Percentiles rank a stretch among this genome's conserved stretches.
These are phyloP conservation scores for Avena eriantha DNA, from an alignment of 176 grass and related monocot genomes.

Conservation along the genomic window DNA sequence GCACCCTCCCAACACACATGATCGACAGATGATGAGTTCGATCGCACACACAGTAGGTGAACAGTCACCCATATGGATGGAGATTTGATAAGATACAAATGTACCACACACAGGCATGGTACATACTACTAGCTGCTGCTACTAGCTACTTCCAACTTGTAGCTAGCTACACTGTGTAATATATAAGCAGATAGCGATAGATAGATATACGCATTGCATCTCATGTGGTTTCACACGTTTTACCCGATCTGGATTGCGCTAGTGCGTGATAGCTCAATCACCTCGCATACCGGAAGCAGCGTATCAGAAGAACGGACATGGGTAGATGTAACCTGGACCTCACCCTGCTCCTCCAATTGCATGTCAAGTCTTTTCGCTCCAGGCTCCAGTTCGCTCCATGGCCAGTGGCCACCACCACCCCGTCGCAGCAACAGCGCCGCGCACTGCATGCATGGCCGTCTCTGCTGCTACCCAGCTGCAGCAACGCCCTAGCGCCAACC, in stretches of 20 bases:
- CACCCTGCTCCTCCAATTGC: slow-evolving; percentile 47
- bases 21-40: neutral
- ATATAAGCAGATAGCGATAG: neutral
- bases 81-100: neutral
- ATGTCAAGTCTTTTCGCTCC: slow-evolving; percentile 53
- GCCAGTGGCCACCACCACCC: neutral
- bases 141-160: no score
- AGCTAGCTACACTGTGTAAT: neutral
- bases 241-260: slow-evolving; percentile 34
- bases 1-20: neutral
- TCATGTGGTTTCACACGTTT: slow-evolving; percentile 30
- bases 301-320: slow-evolving; percentile 31
- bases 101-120: neutral
- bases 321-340: slow-evolving; percentile 49
- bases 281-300: neutral
- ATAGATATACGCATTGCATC: neutral
- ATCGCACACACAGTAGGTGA: neutral
- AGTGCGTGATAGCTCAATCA: slow-evolving; percentile 27
- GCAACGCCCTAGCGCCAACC: neutral
- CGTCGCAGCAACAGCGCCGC: slow-evolving; percentile 35
- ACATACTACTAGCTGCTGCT: neutral
- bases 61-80: neutral
- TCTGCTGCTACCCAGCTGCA: slow-evolving; percentile 6
- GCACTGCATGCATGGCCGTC: slow-evolving; percentile 26
- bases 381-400: neutral